phyloP scores from a whole-genome alignment of 1,284 basidiomycete species.

The Ustilago cynodontis region DNA sequence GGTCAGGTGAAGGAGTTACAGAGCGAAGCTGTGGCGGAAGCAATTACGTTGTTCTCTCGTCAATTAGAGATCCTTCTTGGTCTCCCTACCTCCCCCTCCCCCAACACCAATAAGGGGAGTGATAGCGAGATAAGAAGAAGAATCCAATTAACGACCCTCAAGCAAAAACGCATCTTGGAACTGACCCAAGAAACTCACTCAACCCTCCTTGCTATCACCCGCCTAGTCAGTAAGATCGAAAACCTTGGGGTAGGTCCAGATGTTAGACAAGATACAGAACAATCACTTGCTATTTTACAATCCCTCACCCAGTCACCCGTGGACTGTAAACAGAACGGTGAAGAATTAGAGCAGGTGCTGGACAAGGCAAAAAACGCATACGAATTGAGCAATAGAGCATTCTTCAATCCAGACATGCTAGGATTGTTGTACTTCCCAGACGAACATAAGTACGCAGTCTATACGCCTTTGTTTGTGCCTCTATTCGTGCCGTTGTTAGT shows the following conservation, averaged over 20 bases:
- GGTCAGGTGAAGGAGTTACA: constrained; percentile 16
- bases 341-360: constrained; percentile 72
- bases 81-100: constrained; percentile 69
- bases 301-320: constrained; percentile 19
- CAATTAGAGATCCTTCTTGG: constrained; percentile 85
- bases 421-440: constrained; percentile 88
- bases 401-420: constrained; percentile 97
- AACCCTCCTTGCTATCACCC: constrained; percentile 61
- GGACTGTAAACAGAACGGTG: constrained; percentile 7
- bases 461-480: constrained; percentile 69
- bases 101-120: no score
- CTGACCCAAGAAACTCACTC: constrained; percentile 38
- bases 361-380: constrained; percentile 78
- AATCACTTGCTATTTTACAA: constrained; percentile 23
- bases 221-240: constrained; percentile 56
- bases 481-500: constrained; percentile 81
- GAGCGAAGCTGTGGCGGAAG: constrained; percentile 72
- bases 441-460: constrained; percentile 70
- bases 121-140: not conserved
- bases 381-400: constrained; percentile 84
- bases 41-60: constrained; percentile 80
- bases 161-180: constrained; percentile 54
- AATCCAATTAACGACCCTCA: constrained; percentile 29
- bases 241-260: constrained; percentile 60
- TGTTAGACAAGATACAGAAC: constrained; percentile 48